These are phyloP conservation scores for Linnemannia hyalina DNA, from an alignment of 192 early-diverging fungal species.

Conservation along the genomic window DNA sequence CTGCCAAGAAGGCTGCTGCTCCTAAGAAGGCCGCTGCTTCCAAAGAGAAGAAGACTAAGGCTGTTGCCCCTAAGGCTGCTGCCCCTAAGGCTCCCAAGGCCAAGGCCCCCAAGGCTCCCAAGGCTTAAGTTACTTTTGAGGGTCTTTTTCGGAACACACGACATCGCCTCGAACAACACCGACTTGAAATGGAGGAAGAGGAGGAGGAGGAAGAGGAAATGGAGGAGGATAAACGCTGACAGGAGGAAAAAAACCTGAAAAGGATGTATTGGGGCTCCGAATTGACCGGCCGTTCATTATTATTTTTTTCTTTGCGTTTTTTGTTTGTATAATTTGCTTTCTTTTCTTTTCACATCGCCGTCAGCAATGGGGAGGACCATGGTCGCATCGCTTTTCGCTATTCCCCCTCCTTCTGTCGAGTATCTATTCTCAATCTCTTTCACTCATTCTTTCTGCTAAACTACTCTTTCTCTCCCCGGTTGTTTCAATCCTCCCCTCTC, in stretches of 20 bases:
- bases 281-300: conserved; percentile 19
- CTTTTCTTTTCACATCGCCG: neutral
- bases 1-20: conserved; percentile 60
- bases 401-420: conserved; percentile 26
- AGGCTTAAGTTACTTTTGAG: conserved; percentile 1
- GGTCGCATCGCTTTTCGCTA: conserved; percentile 21
- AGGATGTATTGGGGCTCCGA: conserved; percentile 13
- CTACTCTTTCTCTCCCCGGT: neutral
- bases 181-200: neutral
- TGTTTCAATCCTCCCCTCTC: neutral
- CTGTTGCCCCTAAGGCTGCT: conserved; percentile 56
- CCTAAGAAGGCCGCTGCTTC: conserved; percentile 63
- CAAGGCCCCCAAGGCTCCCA: conserved; percentile 35
- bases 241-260: conserved; percentile 14
- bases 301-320: conserved; percentile 19
- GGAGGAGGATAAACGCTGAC: conserved; percentile 1
- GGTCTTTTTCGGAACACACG: neutral
- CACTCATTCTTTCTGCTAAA: neutral
- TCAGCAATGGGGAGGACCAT: conserved; percentile 18
- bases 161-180: neutral
- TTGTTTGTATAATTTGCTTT: conserved; percentile 22
- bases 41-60: conserved; percentile 58
- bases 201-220: neutral
- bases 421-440: neutral
- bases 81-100: conserved; percentile 58